Evolutionary conservation across 2,329 filamentous ascomycete genomes (phyloP), one percentile per base, ranked within the genome.

Genomic region (Didymella lethalis): DNA sequence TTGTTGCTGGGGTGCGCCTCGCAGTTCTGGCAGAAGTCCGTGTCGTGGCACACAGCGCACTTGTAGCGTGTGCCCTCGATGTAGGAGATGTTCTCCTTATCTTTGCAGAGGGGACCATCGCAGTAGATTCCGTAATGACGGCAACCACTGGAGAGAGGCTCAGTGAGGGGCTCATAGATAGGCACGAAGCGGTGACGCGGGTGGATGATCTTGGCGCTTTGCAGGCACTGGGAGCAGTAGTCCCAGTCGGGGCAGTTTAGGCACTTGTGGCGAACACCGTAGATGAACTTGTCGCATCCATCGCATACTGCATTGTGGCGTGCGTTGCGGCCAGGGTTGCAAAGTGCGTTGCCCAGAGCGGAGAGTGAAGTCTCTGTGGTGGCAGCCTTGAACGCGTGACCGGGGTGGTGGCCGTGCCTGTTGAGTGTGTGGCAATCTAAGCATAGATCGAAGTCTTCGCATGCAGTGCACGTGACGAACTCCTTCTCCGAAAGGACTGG

Each of bases 221-320:
- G 79, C 58, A 92, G 78, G 78, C 96, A 99, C 8, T 86, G 82
- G 25, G 85, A 84, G 82, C 95, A 99, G 80, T 91, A 98, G 73
- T 99, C 95, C 90, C 92, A 99, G 78, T 99, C 95, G 43, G 96
- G 95, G 82, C 95, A 99, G 75, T 92, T 89, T 64, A 98, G 84
- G 77, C 95, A 99, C 84, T 99, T 99, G 86, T 98, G 90, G 68
- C 95, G 94, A 57, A 97, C 85, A 68, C 95, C 96, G 68, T 85
- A 84, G 71, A 99, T 95, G 76, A 87, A 88, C 84, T 87, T 90
- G 70, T 98, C 91, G 77, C 96, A 99, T 40, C 92, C 92, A 81
- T 99, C 95, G 74, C 95, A 99, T 64, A 97, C 88, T 61, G 96
- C 95, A 59, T 91, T 88, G 80, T 99, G 95, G 61, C 85, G 83